Evolutionary conservation across 2,329 filamentous ascomycete genomes (phyloP), one percentile per base, ranked within the genome.

Genomic region (Phyllosticta citrichinensis): DNA sequence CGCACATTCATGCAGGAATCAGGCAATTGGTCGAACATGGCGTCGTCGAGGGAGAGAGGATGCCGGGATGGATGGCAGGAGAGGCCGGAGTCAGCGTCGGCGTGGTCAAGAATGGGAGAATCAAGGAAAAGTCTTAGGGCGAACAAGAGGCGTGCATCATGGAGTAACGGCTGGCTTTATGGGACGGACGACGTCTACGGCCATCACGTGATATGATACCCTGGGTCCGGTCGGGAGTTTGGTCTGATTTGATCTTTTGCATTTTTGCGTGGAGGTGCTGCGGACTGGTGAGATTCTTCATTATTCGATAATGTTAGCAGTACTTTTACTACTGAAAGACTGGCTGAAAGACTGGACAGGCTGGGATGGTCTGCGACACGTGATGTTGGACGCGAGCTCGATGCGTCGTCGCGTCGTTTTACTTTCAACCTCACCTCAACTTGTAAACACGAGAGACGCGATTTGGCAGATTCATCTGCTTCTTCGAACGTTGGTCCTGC

Each of bases 31-130:
- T 93, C 0, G 90, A 95, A 71, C 76, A 83, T 17, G 90, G 89
- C 0, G 80, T 89, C 57, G 77, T 96, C 25, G 85, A 95, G 69
- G 87, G 89, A 1, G 81, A 86, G 67, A 83, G 79, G 60, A 92
- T 95, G 87, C 91, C 91, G 0, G 88, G 88, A 0, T 96, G 91
- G 90, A 87, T 96, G 86, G 94, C 90, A 0, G 91, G 91, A 1
- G 91, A 96, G 68, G 88, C 91, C 53, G 88, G 86, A 0, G 85
- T 94, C 5, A 94, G 88, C 58, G 80, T 86, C 47, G 88, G 89
- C 0, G 81, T 84, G 27, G 84, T 95, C 3, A 81, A 80, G 64
- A 73, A 83, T 62, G 89, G 90, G 2, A 79, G 85, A 64, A 84
- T 91, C 57, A 64, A 66, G 55, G 56, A 62, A 24, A 61, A 27